Evolutionary conservation across 164 flowering plant species (phyloP).

Genomic region (grape (Vitis vinifera)): DNA sequence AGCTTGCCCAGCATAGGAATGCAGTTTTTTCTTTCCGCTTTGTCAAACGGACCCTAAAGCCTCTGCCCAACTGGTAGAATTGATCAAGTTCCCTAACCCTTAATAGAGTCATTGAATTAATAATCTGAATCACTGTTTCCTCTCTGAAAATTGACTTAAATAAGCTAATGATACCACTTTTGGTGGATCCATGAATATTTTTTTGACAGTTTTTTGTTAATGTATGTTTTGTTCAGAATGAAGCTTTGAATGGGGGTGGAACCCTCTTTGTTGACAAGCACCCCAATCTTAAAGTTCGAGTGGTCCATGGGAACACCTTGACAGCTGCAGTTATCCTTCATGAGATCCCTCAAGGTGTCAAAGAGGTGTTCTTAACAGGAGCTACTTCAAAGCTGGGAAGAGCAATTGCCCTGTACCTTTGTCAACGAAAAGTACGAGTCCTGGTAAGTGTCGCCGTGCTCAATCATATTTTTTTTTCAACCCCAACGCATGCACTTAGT

Average conservation of each 20-base stretch:
- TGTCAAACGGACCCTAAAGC: neutral
- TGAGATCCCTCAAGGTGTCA: constrained; percentile 57
- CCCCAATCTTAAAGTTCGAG: constrained; percentile 68
- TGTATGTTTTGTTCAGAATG: constrained; percentile 51
- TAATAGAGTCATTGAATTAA: too few species aligned
- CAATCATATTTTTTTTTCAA: neutral
- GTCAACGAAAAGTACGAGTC: constrained; percentile 56
- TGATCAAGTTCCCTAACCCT: too few species aligned
- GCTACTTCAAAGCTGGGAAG: constrained; percentile 98
- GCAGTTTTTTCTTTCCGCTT: neutral
- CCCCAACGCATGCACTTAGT: too few species aligned
- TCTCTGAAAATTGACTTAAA: too few species aligned
- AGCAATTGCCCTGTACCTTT: constrained; percentile 93
- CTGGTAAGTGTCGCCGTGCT: constrained; percentile 43
- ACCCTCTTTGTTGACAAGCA: constrained; percentile 76
- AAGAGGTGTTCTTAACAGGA: constrained; percentile 84
- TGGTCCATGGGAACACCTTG: constrained; percentile 91
- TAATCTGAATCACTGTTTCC: too few species aligned
- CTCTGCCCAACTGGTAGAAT: too few species aligned
- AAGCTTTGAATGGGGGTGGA: constrained; percentile 91
- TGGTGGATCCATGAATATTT: neutral
- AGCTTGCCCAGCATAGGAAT: too few species aligned
- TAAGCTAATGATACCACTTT: neutral
- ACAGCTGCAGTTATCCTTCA: constrained; percentile 89
- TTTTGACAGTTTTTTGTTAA: neutral